Percentiles rank a stretch among this genome's conserved stretches.
Evolutionary conservation across 2,329 filamentous ascomycete genomes (phyloP).

Genomic region (Fusarium sororula): DNA sequence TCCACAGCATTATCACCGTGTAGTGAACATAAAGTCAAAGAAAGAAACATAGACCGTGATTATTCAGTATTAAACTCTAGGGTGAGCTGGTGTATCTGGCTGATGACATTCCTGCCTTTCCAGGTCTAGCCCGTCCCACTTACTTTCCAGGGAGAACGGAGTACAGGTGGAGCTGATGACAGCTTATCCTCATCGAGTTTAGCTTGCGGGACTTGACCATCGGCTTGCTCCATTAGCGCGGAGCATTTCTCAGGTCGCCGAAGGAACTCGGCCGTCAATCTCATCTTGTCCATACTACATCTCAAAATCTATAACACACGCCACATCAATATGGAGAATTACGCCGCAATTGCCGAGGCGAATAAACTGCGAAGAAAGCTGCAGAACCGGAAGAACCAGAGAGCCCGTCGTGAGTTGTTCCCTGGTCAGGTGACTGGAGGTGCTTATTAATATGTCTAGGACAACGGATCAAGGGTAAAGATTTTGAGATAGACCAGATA

Average conservation of each 20-base stretch:
- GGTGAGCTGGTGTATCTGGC: neutral
- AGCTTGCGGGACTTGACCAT: neutral
- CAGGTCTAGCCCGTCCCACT: neutral
- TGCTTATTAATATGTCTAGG: neutral
- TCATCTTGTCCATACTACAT: neutral
- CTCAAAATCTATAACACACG: too few relatives aligned
- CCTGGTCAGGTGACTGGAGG: rapidly evolving
- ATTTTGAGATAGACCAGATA: neutral
- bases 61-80: neutral
- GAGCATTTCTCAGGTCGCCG: too few relatives aligned
- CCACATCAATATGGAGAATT: neutral
- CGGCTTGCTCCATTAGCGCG: too few relatives aligned
- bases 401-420: neutral
- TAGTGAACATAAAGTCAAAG: too few relatives aligned
- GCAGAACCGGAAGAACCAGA: conserved; percentile 3
- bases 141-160: rapidly evolving
- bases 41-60: neutral
- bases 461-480: neutral
- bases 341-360: neutral
- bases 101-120: neutral
- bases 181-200: neutral
- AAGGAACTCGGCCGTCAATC: too few relatives aligned
- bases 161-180: neutral
- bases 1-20: rapidly evolving
- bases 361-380: neutral